phyloP scores from a whole-genome alignment of 192 early-diverging fungal genomes.

The Coemansia sp. region DNA sequence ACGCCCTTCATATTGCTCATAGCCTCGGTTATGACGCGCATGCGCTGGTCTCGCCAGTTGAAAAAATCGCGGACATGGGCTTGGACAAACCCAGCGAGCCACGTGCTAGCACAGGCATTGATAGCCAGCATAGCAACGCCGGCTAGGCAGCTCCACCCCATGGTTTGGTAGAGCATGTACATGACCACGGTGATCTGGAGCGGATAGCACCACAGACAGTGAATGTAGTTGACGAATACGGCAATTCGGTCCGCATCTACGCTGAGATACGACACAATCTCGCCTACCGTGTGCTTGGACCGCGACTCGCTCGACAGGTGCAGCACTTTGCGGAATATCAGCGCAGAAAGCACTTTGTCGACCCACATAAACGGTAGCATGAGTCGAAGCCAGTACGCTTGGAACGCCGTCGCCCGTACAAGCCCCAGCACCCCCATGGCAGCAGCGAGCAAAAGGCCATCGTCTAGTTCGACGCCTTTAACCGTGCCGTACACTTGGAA shows the following conservation, averaged over 20 bases:
- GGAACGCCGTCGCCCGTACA: background rate
- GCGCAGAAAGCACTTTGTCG: slow-evolving; percentile 26
- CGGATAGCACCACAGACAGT: slow-evolving; percentile 42
- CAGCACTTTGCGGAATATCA: slow-evolving; percentile 18
- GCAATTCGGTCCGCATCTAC: slow-evolving; percentile 48
- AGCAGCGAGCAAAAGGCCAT: slow-evolving; percentile 20
- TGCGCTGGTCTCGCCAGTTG: slow-evolving; percentile 49
- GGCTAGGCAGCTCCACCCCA: slow-evolving; percentile 15
- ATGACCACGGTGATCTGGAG: slow-evolving; percentile 11
- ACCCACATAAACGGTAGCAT: slow-evolving; percentile 76
- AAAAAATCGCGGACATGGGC: slow-evolving; percentile 39
- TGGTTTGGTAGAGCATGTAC: slow-evolving; percentile 12
- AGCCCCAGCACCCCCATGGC: slow-evolving; percentile 14
- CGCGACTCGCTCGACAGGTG: slow-evolving; percentile 44
- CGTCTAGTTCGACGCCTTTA: slow-evolving; percentile 9
- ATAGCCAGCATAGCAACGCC: slow-evolving; percentile 8
- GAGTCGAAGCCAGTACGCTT: slow-evolving; percentile 67
- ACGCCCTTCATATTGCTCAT: slow-evolving; percentile 57
- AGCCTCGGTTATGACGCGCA: slow-evolving; percentile 58
- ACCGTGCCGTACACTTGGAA: slow-evolving; percentile 9
- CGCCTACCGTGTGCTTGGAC: slow-evolving; percentile 72
- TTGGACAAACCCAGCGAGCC: slow-evolving; percentile 50
- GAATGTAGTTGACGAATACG: slow-evolving; percentile 15
- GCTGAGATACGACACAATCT: slow-evolving; percentile 66
- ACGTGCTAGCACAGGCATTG: slow-evolving; percentile 41